Evolutionary conservation across 495 filamentous ascomycete species (phyloP).

Genomic region (Xylaria sp.): DNA sequence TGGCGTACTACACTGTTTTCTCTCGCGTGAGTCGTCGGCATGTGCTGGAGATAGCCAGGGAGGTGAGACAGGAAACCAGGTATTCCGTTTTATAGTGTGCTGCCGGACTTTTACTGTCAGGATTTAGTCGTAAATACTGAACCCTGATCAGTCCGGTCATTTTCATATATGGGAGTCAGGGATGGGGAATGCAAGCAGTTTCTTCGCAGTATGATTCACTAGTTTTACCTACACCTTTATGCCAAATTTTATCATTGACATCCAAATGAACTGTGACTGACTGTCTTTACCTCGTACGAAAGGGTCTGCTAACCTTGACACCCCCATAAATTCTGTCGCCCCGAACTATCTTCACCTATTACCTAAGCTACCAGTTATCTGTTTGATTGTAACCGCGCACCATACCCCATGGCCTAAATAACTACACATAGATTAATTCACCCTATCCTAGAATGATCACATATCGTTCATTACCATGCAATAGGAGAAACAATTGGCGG

Average conservation of each 20-base stretch:
- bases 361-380: too few species aligned
- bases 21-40: not conserved
- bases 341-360: not conserved
- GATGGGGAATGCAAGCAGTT: too few species aligned
- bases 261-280: too few species aligned
- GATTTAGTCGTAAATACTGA: too few species aligned
- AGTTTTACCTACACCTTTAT: too few species aligned
- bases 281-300: too few species aligned
- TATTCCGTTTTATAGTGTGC: not conserved
- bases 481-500: not conserved
- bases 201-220: too few species aligned
- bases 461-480: constrained; percentile 9
- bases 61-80: not conserved
- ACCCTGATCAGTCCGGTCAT: too few species aligned
- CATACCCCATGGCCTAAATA: not conserved
- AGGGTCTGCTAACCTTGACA: too few species aligned
- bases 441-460: not conserved
- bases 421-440: not conserved
- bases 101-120: too few species aligned
- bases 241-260: too few species aligned
- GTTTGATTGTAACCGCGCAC: not conserved
- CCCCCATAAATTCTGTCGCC: not conserved
- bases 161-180: too few species aligned
- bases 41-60: not conserved
- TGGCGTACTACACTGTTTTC: not conserved